phyloP scores from a whole-genome alignment of 495 filamentous ascomycete genomes.

The Stereocaulon alpinum region DNA sequence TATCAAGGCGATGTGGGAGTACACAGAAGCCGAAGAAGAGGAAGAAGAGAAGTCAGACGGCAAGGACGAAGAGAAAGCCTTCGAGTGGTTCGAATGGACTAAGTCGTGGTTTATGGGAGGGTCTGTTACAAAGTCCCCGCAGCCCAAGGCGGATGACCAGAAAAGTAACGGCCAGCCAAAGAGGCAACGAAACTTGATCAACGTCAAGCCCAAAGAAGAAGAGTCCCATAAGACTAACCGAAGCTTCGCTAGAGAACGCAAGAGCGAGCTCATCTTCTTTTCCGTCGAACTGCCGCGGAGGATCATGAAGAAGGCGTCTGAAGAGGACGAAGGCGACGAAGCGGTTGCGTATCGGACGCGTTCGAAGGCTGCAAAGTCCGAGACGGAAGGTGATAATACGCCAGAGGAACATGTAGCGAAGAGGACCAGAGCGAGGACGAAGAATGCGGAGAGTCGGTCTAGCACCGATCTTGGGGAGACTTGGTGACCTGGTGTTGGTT shows the following conservation, averaged over 20 bases:
- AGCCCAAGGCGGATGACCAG: not conserved
- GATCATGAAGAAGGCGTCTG: not conserved
- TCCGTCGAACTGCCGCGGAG: slow-evolving; percentile 6
- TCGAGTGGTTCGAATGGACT: slow-evolving; percentile 10
- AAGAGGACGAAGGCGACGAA: not conserved
- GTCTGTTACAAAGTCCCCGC: not conserved
- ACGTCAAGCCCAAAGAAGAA: slow-evolving; percentile 9
- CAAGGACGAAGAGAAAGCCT: slow-evolving; percentile 16
- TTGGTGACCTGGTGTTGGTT: not conserved
- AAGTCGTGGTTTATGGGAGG: not conserved
- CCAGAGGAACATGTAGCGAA: not conserved
- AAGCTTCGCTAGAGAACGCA: slow-evolving; percentile 4
- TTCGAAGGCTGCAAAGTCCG: not conserved
- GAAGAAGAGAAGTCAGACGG: slow-evolving; percentile 20
- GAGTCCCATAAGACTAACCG: slow-evolving; percentile 2
- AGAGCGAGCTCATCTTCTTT: slow-evolving; percentile 15
- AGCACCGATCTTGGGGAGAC: not conserved
- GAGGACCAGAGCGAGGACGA: not conserved
- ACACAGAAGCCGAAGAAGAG: slow-evolving; percentile 53
- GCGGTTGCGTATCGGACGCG: not conserved
- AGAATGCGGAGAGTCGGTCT: not conserved
- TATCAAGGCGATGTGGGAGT: slow-evolving; percentile 63
- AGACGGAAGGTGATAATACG: not conserved
- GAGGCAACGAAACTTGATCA: slow-evolving; percentile 17
- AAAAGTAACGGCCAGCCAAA: not conserved